These are phyloP conservation scores for Debaryomyces nepalensis DNA, from an alignment of 1,139 yeast genomes.

Conservation along the genomic window DNA sequence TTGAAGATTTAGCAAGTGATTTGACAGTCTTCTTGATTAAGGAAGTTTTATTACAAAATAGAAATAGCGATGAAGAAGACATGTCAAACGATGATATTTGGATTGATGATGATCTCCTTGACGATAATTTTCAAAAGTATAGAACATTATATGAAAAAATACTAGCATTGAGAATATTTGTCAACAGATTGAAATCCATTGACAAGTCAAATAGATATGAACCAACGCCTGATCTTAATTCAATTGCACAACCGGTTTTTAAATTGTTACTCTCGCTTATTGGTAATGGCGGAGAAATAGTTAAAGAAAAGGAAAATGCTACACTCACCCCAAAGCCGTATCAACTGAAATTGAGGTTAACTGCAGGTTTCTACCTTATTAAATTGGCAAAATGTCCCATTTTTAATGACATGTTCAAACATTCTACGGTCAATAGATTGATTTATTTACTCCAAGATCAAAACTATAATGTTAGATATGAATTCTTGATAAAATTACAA, in stretches of 20 bases:
- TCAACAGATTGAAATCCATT: conserved; percentile 62
- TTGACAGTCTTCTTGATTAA: conserved; percentile 65
- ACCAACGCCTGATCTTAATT: conserved; percentile 26
- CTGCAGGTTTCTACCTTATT: conserved; percentile 68
- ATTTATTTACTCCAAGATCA: conserved; percentile 72
- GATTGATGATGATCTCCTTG: conserved; percentile 54
- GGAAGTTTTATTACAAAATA: conserved; percentile 60
- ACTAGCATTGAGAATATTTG: conserved; percentile 60
- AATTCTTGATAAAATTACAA: conserved; percentile 57
- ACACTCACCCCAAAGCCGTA: conserved; percentile 68
- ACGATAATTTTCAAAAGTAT: conserved; percentile 24
- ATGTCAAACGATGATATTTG: conserved; percentile 44
- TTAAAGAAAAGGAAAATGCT: conserved; percentile 47
- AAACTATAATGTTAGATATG: conserved; percentile 57
- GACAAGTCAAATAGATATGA: conserved; percentile 12
- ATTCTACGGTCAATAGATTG: conserved; percentile 56
- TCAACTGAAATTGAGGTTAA: conserved; percentile 65
- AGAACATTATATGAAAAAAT: conserved; percentile 50
- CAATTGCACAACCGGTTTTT: conserved; percentile 62
- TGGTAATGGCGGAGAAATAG: conserved; percentile 82
- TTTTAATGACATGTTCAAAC: conserved; percentile 57
- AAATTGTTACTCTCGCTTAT: conserved; percentile 70
- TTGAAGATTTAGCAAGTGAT: conserved; percentile 60
- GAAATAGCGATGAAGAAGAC: conserved; percentile 24
- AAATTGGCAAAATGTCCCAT: conserved; percentile 63